Evolutionary conservation across 257 asterid species (phyloP).

Genomic region (Eustoma russellianum): DNA sequence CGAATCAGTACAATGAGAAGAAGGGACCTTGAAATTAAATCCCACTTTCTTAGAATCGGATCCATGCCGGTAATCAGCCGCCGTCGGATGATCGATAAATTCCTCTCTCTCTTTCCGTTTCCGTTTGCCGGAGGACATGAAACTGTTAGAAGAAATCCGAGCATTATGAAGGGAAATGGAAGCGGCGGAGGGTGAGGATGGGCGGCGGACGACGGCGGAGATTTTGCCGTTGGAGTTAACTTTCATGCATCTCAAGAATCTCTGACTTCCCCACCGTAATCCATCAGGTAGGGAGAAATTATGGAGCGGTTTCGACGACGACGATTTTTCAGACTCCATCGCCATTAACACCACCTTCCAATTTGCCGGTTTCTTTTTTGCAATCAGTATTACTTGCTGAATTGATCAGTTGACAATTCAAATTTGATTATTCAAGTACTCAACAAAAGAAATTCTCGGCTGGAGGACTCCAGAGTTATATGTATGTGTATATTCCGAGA

Average conservation of each 20-base stretch:
- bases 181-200: conserved; percentile 8
- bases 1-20: conserved; percentile 9
- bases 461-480: no score
- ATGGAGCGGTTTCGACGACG: conserved; percentile 43
- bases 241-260: conserved; percentile 51
- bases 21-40: conserved; percentile 8
- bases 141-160: conserved; percentile 2
- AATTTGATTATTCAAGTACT: no score
- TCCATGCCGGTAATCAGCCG: conserved; percentile 15
- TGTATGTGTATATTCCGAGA: no score
- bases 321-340: conserved; percentile 32
- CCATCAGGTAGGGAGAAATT: conserved; percentile 53
- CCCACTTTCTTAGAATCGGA: conserved; percentile 14
- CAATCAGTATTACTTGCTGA: no score
- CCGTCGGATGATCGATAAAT: conserved; percentile 6
- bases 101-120: conserved; percentile 15
- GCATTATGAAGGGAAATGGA: conserved; percentile 11
- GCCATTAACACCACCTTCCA: no score
- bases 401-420: no score
- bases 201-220: conserved; percentile 22
- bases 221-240: conserved; percentile 32
- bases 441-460: no score
- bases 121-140: conserved; percentile 4
- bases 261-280: conserved; percentile 68
- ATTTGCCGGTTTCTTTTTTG: no score